Conservation (phyloP, 352 stramenopile genomes). For the Pythium coloratum region DNA sequence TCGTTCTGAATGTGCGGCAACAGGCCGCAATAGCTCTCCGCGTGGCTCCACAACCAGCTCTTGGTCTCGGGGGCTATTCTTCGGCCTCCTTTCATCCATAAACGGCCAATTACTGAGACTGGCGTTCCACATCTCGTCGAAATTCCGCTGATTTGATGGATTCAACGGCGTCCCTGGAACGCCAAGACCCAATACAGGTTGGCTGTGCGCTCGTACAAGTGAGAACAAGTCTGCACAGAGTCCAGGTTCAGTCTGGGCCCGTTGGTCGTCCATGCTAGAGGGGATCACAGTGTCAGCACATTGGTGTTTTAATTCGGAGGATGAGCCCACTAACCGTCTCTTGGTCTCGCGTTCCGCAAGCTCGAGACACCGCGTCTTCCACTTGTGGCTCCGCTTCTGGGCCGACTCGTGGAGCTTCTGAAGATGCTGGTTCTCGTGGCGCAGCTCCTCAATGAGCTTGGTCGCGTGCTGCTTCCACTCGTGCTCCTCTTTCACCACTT, state of each 20-base stretch:
- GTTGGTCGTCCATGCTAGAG: conserved; percentile 36
- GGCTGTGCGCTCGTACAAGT: conserved; percentile 40
- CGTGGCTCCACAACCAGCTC: not conserved
- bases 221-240: conserved; percentile 26
- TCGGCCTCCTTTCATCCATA: not conserved
- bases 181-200: conserved; percentile 28
- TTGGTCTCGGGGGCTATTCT: not conserved
- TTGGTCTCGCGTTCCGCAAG: conserved; percentile 45
- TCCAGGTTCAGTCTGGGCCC: conserved; percentile 36
- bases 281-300: not conserved
- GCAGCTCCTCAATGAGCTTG: conserved; percentile 58
- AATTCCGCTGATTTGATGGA: conserved; percentile 32
- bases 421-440: conserved; percentile 61
- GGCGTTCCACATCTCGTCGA: conserved; percentile 69
- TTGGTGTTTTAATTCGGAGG: not conserved
- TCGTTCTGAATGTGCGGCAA: not conserved
- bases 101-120: conserved; percentile 24
- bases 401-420: conserved; percentile 50
- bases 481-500: conserved; percentile 48
- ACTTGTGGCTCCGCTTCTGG: conserved; percentile 75
- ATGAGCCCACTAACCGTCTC: conserved; percentile 19
- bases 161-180: not conserved
- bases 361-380: conserved; percentile 59
- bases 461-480: conserved; percentile 53
- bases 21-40: not conserved